Conservation (phyloP, 306 rosid genomes). For the Casuarina equisetifolia region DNA sequence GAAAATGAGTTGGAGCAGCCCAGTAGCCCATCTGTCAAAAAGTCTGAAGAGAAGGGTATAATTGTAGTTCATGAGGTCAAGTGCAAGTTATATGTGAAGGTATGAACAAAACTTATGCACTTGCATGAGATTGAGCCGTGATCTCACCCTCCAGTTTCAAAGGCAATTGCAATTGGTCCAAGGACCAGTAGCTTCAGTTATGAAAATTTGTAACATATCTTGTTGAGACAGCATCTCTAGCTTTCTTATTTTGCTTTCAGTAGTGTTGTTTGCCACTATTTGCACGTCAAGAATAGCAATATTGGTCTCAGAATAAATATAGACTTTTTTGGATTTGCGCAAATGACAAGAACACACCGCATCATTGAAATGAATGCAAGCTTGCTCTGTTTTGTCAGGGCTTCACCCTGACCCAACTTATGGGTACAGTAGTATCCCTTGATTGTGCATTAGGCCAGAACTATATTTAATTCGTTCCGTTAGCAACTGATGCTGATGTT, state of each 20-base stretch:
- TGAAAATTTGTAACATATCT: slow-evolving; percentile 1
- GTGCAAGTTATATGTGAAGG: slow-evolving; percentile 92
- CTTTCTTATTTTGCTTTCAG: slow-evolving; percentile 11
- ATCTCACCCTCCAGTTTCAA: background rate
- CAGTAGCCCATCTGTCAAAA: slow-evolving; percentile 85
- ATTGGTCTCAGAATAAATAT: background rate
- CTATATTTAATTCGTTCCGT: background rate
- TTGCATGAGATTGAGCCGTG: background rate
- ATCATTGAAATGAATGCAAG: background rate
- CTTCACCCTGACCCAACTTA: background rate
- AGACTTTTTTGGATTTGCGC: background rate
- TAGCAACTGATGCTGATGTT: background rate
- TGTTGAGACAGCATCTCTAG: slow-evolving; percentile 11
- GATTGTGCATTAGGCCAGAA: background rate
- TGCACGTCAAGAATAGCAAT: background rate
- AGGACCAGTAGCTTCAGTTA: background rate
- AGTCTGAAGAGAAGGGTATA: slow-evolving; percentile 81
- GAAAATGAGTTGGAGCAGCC: slow-evolving; percentile 78
- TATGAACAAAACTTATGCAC: slow-evolving; percentile 19
- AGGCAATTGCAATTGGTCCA: slow-evolving; percentile 5
- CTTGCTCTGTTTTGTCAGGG: background rate
- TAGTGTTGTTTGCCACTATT: background rate
- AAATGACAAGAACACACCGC: background rate
- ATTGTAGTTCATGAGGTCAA: slow-evolving; percentile 82
- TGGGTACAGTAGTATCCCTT: background rate